These are phyloP conservation scores for Trichoderma afroharzianum DNA, from an alignment of 2,329 filamentous ascomycete genomes.

Conservation along the genomic window DNA sequence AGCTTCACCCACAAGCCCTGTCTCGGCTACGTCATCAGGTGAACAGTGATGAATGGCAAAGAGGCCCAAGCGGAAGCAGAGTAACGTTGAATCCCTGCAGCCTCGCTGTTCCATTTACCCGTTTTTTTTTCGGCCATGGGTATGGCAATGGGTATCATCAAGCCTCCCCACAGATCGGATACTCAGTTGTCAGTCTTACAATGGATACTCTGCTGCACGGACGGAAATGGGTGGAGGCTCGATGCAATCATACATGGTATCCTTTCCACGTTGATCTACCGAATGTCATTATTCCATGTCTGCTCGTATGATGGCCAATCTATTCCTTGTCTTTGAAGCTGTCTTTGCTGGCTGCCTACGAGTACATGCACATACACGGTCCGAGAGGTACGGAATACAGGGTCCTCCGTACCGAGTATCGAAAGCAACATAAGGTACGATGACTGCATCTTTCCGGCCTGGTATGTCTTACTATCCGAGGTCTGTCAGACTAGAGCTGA, in stretches of 20 bases:
- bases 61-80: neutral
- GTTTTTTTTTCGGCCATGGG: neutral
- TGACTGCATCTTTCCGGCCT: neutral
- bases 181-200: neutral
- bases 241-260: neutral
- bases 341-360: neutral
- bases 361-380: neutral
- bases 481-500: neutral
- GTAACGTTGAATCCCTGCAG: neutral
- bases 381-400: neutral
- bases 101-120: neutral
- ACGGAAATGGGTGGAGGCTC: neutral
- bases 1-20: neutral
- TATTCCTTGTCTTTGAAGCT: neutral
- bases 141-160: neutral
- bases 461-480: neutral
- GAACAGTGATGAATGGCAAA: neutral
- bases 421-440: neutral
- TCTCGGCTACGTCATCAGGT: neutral
- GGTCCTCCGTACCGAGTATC: neutral
- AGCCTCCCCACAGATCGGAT: neutral
- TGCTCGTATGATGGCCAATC: neutral
- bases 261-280: neutral
- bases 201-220: neutral
- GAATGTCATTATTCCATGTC: neutral